phyloP scores from a whole-genome alignment of 805 yeast species.

The Suhomyces kilbournensis region DNA sequence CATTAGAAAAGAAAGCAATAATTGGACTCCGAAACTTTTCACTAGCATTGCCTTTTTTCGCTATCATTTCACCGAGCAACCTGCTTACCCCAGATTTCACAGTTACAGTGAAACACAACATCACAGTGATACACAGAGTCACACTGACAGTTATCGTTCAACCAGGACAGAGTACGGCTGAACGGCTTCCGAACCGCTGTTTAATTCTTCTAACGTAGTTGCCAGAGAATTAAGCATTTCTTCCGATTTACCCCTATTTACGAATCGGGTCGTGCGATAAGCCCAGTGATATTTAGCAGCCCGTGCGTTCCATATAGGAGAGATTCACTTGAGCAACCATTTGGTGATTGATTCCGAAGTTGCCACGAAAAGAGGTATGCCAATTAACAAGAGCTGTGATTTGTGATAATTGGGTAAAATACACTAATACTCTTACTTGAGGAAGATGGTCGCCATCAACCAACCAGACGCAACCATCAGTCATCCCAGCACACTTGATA shows the following conservation, averaged over 20 bases:
- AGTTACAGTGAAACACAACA: too few relatives aligned
- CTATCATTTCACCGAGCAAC: neutral
- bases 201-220: neutral
- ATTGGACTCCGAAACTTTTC: neutral
- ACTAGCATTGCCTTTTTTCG: neutral
- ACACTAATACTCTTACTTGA: neutral
- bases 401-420: neutral
- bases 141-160: too few relatives aligned
- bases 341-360: neutral
- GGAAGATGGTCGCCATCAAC: neutral
- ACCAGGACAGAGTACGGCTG: neutral
- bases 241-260: neutral
- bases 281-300: neutral
- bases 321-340: neutral
- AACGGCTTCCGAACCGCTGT: neutral
- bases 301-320: neutral
- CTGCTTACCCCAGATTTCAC: neutral
- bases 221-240: neutral
- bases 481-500: neutral
- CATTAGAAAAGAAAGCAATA: neutral
- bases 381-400: neutral
- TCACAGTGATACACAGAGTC: too few relatives aligned
- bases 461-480: neutral
- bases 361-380: neutral
- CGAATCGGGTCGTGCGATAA: neutral